Evolutionary conservation across 495 filamentous ascomycete species (phyloP).

Genomic region (Staphylotrichum tortipilum): DNA sequence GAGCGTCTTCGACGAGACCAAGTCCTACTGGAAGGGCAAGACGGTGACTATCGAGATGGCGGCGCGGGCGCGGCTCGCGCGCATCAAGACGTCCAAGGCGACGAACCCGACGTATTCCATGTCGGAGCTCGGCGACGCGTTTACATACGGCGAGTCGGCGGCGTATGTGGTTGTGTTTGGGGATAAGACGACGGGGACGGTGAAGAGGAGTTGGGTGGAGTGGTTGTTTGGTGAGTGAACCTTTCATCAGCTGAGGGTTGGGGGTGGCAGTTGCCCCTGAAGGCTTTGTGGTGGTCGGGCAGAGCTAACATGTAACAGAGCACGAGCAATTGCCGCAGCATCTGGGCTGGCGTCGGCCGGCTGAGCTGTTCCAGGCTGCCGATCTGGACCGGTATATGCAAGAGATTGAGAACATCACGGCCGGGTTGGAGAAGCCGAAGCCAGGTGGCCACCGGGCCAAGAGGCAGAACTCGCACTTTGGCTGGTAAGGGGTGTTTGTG

Average conservation of each 20-base stretch:
- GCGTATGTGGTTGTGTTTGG: constrained; percentile 40
- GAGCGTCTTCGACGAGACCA: constrained; percentile 39
- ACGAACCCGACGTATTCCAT: constrained; percentile 36
- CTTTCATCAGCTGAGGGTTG: no score
- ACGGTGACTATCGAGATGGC: constrained; percentile 33
- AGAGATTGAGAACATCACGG: not conserved
- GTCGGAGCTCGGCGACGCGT: constrained; percentile 25
- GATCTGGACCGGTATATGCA: constrained; percentile 2
- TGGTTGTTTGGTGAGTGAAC: constrained; percentile 38
- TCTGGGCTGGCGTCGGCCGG: constrained; percentile 28
- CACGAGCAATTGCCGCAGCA: constrained; percentile 39
- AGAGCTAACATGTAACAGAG: not conserved
- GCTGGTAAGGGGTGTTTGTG: no score
- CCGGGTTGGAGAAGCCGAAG: not conserved
- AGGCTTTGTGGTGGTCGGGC: no score
- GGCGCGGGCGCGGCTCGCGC: constrained; percentile 36
- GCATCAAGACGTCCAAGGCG: constrained; percentile 36
- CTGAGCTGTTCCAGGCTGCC: not conserved
- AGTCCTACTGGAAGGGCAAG: constrained; percentile 31
- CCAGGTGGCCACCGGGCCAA: not conserved
- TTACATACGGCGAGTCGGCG: constrained; percentile 39
- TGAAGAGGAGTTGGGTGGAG: constrained; percentile 30
- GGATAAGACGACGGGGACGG: constrained; percentile 28
- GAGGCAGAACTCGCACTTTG: not conserved
- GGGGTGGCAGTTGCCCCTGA: not conserved